Evolutionary conservation across 1,139 yeast species (phyloP).

Genomic region (Meyerozyma sp.): DNA sequence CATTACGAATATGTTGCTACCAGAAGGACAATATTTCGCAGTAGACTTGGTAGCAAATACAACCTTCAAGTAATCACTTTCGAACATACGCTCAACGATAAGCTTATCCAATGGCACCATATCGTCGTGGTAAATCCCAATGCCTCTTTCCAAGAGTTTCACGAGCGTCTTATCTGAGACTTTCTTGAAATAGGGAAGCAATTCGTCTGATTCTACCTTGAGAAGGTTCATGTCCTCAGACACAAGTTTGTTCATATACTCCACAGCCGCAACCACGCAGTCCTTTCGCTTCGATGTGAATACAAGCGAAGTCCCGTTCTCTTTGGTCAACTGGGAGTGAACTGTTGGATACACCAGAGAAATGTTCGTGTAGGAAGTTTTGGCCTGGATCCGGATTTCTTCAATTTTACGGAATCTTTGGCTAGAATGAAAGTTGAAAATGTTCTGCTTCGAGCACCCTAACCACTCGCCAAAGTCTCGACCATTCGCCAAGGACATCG

Average conservation of each 20-base stretch:
- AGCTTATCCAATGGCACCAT: slow-evolving; percentile 53
- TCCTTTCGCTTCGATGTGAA: slow-evolving; percentile 40
- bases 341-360: background rate
- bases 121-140: slow-evolving; percentile 58
- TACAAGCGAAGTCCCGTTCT: slow-evolving; percentile 3
- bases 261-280: slow-evolving; percentile 48
- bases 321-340: background rate
- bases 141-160: slow-evolving; percentile 50
- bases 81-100: slow-evolving; percentile 51
- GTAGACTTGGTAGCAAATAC: slow-evolving; percentile 58
- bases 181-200: slow-evolving; percentile 38
- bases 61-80: slow-evolving; percentile 44
- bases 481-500: slow-evolving; percentile 68
- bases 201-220: slow-evolving; percentile 26
- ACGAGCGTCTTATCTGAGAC: slow-evolving; percentile 45
- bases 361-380: background rate
- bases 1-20: slow-evolving; percentile 53
- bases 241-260: slow-evolving; percentile 31
- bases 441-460: slow-evolving; percentile 54
- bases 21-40: slow-evolving; percentile 44
- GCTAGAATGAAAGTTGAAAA: slow-evolving; percentile 66
- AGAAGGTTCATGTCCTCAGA: slow-evolving; percentile 22
- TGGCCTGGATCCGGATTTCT: slow-evolving; percentile 52
- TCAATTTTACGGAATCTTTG: slow-evolving; percentile 54
- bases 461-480: slow-evolving; percentile 84